Evolutionary conservation across 768 basidiomycete genomes (phyloP).

Genomic region (Pleurotus ostreatus): DNA sequence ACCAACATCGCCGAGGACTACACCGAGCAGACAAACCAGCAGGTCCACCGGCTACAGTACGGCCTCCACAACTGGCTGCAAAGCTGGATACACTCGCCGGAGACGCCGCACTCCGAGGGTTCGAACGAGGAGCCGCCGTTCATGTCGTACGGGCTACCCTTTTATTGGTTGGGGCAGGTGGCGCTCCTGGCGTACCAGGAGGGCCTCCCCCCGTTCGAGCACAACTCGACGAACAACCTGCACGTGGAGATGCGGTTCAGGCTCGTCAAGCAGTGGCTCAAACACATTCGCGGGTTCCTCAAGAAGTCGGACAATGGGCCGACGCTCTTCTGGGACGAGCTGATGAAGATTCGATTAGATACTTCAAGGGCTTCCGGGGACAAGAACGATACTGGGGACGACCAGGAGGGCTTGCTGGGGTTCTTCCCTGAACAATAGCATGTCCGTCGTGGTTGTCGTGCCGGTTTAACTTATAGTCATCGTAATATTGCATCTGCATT

Average conservation of each 20-base stretch:
- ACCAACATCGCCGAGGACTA: conserved; percentile 14
- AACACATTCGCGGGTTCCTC: conserved; percentile 42
- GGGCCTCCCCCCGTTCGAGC: conserved; percentile 21
- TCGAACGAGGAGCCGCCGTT: conserved; percentile 30
- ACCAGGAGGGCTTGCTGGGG: conserved; percentile 19
- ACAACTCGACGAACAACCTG: conserved; percentile 6
- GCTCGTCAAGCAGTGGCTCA: conserved; percentile 47
- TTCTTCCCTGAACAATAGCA: conserved; percentile 15
- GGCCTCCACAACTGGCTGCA: conserved; percentile 59
- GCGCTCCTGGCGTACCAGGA: conserved; percentile 50
- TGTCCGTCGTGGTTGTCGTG: neutral
- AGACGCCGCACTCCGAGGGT: conserved; percentile 23
- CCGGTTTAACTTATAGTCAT: neutral
- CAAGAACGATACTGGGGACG: conserved; percentile 9
- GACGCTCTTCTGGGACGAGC: conserved; percentile 43
- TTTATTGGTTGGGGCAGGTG: conserved; percentile 64
- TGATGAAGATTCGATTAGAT: conserved; percentile 36
- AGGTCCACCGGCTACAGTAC: conserved; percentile 37
- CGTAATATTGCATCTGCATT: neutral
- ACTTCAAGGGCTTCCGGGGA: conserved; percentile 14
- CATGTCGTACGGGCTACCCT: conserved; percentile 44
- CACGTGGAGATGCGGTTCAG: conserved; percentile 38
- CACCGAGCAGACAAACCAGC: conserved; percentile 9
- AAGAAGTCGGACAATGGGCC: conserved; percentile 38
- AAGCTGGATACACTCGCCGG: conserved; percentile 43